These are phyloP conservation scores for Paraphaeosphaeria sporulosa DNA, from an alignment of 2,329 filamentous ascomycete genomes.

Conservation along the genomic window DNA sequence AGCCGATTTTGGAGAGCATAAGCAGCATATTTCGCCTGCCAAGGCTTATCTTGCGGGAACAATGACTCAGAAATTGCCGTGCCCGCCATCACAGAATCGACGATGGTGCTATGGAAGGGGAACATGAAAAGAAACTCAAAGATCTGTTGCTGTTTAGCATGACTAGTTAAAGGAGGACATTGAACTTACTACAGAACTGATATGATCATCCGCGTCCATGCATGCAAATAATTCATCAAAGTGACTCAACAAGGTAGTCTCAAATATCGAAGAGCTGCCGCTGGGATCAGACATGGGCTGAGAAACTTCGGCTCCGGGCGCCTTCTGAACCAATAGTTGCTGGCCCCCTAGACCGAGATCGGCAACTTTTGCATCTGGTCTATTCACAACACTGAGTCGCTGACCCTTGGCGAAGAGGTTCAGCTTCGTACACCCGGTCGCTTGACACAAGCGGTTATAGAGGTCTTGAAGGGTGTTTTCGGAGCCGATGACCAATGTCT, in stretches of 20 bases:
- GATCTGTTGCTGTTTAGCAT: constrained; percentile 32
- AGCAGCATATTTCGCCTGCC: constrained; percentile 46
- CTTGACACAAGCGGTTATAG: constrained; percentile 69
- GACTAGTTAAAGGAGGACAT: background rate
- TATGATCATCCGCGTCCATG: constrained; percentile 72
- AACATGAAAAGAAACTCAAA: constrained; percentile 47
- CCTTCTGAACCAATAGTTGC: constrained; percentile 42
- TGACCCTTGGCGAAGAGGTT: constrained; percentile 75
- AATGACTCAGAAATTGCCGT: constrained; percentile 31
- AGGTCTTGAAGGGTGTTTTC: constrained; percentile 76
- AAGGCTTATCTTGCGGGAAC: constrained; percentile 46
- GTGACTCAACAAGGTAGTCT: constrained; percentile 80
- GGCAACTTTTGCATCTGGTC: constrained; percentile 65
- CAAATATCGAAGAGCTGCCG: constrained; percentile 62
- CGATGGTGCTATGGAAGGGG: constrained; percentile 38
- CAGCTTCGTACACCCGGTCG: constrained; percentile 79
- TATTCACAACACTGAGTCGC: constrained; percentile 67
- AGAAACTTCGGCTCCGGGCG: constrained; percentile 35
- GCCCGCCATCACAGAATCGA: constrained; percentile 35
- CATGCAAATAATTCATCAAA: constrained; percentile 86
- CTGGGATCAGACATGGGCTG: constrained; percentile 26
- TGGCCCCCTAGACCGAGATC: constrained; percentile 53
- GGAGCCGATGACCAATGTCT: constrained; percentile 70
- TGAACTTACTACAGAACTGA: constrained; percentile 37
- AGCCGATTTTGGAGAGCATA: constrained; percentile 39